Base-by-base conservation (phyloP, 306 rosid species). In the Corylus heterophylla region DNA sequence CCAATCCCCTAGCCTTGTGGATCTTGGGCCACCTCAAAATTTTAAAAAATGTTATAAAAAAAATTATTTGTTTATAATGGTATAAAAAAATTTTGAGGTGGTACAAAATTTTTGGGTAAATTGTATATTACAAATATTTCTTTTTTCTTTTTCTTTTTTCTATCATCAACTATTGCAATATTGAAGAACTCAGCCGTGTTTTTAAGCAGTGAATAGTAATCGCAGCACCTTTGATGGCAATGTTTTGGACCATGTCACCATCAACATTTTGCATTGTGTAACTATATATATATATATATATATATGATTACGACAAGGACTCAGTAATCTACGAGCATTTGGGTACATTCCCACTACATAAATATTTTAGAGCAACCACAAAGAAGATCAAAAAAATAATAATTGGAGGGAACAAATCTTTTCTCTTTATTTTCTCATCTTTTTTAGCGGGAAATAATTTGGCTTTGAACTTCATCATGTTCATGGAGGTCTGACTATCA, bases 261-360 rank as follows among this genome's bases (percentile, higher is more conserved):
- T 42, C 45, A 42, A 42, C 7, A 42, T 42, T 42, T 42, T 42
- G 45, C 45, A 42, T 42, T 42, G 45, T 42, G 8, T 42, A 39
- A 39, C 44, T 39, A 39, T 39, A 5, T 31, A 4, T 37, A 3
- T 37, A 37, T 67, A 8, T 78, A 45, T 54, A 16, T 78, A 25
- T 8, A 27, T 70, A 79, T 79, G 77, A 85, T 79, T 76, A 63
- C 45, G 14, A 71, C 69, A 12, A 79, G 68, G 84, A 82, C 79
- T 82, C 59, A 64, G 49, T 37, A 62, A 44, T 75, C 56, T 7
- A 8, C n/a, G 12, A 22, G 51, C 80, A 63, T 62, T 74, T 35
- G 52, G 70, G 56, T 71, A 48, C 47, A 44, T 54, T 54, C 70
- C 74, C 70, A 58, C 17, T 68, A 45, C 35, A 31, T 31, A 80